Evolutionary conservation across 306 rosid genomes (phyloP), one percentile per base, ranked within the genome.

Genomic region (Spatholobus suberectus): DNA sequence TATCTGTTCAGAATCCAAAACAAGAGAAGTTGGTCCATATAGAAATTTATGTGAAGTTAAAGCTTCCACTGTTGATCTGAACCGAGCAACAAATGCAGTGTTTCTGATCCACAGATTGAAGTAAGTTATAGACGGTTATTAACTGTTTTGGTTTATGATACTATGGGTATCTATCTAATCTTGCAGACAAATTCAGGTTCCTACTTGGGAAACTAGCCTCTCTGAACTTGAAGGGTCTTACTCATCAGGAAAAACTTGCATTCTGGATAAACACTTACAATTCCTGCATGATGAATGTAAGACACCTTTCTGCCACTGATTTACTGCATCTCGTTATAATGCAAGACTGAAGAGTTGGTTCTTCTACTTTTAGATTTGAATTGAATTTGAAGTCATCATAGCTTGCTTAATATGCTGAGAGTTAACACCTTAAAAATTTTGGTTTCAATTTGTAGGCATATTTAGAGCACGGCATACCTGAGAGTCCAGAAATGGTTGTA

Each of bases 261-360:
- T 96, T 96, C 86, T 96, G 99, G 99, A 93, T 96, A 58, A 96
- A 96, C 87, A 92, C 79, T 79, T 92, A 93, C 14, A 96, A 96
- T 85, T 89, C 99, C 76, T 96, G 98, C 90, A 92, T 90, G 87
- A 82, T 96, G 89, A 92, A 91, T 83, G 99, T 96, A 87, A 85
- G 89, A 66, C 23, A 77, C 79, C 27, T 65, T 81, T 77, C 78
- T 83, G 15, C 61, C 35, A 47, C 43, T 75, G 26, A 24, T 78
- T 71, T 23, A 41, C 70, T 78, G 21, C 17, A 46, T 18, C 29
- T 32, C 21, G 38, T 43, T 81, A 32, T 21, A 74, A 18, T 78
- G 20, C 26, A 74, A n/a, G 41, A n/a, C 66, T 41, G 10, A 58
- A 70, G 35, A 74, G 32, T 49, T 61, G 9, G 49, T 38, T 20